Percentiles rank a stretch among this genome's conserved stretches.
phyloP scores from a whole-genome alignment of 208 protist genomes.

The Leptomonas seymouri region DNA sequence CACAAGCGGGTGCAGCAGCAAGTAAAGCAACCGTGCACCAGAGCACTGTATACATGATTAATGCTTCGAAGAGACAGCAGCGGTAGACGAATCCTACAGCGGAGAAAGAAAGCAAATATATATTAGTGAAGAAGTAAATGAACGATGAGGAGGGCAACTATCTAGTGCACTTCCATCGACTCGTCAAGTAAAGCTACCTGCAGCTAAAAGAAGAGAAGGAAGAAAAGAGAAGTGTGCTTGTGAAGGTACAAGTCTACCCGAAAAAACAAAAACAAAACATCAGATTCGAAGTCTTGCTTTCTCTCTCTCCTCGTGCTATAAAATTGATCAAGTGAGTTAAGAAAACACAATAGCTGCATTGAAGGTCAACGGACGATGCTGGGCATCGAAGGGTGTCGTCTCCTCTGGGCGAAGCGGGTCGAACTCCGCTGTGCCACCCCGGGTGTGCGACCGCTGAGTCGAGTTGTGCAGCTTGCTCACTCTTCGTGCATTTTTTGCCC shows the following conservation, averaged over 20 bases:
- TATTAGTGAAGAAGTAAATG: neutral
- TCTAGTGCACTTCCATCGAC: too few species aligned
- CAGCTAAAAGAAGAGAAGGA: too few species aligned
- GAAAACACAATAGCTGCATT: slow-evolving; percentile 23
- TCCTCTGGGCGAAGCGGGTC: slow-evolving; percentile 27
- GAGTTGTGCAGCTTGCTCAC: neutral
- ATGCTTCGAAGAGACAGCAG: neutral
- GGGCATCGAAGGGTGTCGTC: slow-evolving; percentile 29
- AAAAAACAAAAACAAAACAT: too few species aligned
- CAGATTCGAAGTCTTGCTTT: too few species aligned
- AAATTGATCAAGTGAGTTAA: neutral
- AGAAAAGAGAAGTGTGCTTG: too few species aligned
- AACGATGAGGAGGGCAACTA: too few species aligned
- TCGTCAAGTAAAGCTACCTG: too few species aligned
- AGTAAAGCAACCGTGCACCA: too few species aligned
- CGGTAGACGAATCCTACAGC: neutral
- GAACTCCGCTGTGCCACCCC: slow-evolving; percentile 1
- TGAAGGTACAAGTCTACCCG: too few species aligned
- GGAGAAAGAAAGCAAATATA: slow-evolving; percentile 15
- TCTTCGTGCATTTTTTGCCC: neutral
- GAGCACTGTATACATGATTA: neutral
- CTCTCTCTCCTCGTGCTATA: too few species aligned
- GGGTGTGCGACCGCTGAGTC: neutral
- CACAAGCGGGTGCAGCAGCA: too few species aligned
- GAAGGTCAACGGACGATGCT: slow-evolving; percentile 31